These are phyloP conservation scores for Trichoderma atroviride DNA, from an alignment of 2,329 filamentous ascomycete genomes.

Conservation along the genomic window DNA sequence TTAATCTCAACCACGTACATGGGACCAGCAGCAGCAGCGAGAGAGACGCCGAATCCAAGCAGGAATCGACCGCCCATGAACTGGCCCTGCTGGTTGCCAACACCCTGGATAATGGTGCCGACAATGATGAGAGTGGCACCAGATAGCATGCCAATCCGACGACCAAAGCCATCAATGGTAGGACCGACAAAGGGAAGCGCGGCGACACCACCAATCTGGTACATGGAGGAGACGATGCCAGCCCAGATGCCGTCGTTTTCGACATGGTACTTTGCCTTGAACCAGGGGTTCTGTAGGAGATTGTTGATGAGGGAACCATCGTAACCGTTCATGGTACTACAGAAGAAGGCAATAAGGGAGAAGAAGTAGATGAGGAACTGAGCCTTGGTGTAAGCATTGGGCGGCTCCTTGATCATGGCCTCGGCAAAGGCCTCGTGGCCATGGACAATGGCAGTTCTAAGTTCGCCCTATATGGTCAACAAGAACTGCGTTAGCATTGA, in stretches of 20 bases:
- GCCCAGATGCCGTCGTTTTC: conserved; percentile 51
- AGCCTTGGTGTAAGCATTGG: conserved; percentile 43
- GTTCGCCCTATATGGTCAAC: neutral
- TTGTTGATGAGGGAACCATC: conserved; percentile 56
- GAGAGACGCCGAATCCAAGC: conserved; percentile 55
- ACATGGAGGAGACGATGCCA: conserved; percentile 55
- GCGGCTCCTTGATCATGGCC: conserved; percentile 56
- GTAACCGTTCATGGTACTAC: conserved; percentile 55
- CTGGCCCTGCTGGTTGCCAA: conserved; percentile 42
- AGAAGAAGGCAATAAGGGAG: conserved; percentile 52
- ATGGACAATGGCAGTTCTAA: conserved; percentile 28
- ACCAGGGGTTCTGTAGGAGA: conserved; percentile 47
- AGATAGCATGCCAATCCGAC: conserved; percentile 51
- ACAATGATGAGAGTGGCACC: conserved; percentile 49
- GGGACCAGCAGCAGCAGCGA: conserved; percentile 38
- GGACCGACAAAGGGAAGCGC: conserved; percentile 54
- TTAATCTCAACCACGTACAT: conserved; percentile 51
- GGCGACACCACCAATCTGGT: conserved; percentile 53
- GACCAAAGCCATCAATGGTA: conserved; percentile 51
- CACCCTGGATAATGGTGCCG: conserved; percentile 52
- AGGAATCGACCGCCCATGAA: conserved; percentile 63
- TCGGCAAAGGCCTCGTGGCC: conserved; percentile 47
- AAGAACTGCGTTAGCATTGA: neutral
- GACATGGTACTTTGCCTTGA: conserved; percentile 45
- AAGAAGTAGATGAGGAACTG: conserved; percentile 48